Conservation (phyloP, 2,329 filamentous ascomycete genomes). For the Sporothrix euskadiensis region DNA sequence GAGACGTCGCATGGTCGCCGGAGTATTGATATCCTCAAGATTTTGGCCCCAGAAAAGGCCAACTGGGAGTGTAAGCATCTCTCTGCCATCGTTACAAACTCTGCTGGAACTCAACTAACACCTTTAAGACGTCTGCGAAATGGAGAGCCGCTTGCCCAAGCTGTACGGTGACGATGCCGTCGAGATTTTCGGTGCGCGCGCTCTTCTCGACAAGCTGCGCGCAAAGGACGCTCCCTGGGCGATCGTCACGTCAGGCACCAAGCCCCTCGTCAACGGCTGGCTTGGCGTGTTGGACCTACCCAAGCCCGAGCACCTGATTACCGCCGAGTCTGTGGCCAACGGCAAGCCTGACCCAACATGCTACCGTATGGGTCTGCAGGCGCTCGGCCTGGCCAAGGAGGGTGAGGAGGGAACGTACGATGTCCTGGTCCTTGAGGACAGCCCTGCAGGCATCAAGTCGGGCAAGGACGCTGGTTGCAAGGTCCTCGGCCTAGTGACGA, state of each 20-base stretch:
- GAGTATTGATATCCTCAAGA: conserved; percentile 79
- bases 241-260: conserved; percentile 77
- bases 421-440: conserved; percentile 83
- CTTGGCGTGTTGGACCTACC: conserved; percentile 66
- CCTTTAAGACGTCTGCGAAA: conserved; percentile 67
- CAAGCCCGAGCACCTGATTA: conserved; percentile 65
- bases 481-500: conserved; percentile 82
- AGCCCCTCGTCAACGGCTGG: conserved; percentile 70
- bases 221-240: conserved; percentile 70
- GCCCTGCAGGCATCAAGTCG: conserved; percentile 77
- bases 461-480: conserved; percentile 84
- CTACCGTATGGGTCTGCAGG: conserved; percentile 67
- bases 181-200: conserved; percentile 81
- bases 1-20: conserved; percentile 88
- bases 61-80: conserved; percentile 82
- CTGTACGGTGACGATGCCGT: conserved; percentile 74
- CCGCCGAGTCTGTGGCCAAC: conserved; percentile 71
- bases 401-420: conserved; percentile 33
- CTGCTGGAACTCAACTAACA: background rate
- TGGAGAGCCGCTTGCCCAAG: conserved; percentile 76
- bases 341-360: conserved; percentile 78
- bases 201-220: conserved; percentile 66
- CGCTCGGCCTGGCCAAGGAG: conserved; percentile 52
- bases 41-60: conserved; percentile 80
- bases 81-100: background rate